These are phyloP conservation scores for Mycena epipterygia DNA, from an alignment of 768 basidiomycete genomes.

Conservation along the genomic window DNA sequence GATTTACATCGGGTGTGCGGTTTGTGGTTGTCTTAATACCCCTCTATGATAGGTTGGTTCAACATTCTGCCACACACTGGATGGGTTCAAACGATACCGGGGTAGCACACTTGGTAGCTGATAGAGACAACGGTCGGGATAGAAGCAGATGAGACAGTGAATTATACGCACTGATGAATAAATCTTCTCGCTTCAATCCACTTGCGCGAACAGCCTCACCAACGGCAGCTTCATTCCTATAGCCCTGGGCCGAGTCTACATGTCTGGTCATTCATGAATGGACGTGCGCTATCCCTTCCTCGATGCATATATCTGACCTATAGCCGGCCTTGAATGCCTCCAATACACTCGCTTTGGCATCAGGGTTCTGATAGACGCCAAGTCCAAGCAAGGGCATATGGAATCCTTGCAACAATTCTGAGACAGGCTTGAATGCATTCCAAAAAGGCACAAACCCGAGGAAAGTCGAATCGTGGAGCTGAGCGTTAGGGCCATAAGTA, in stretches of 20 bases:
- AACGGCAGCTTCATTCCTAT: conserved; percentile 75
- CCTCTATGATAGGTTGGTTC: too few species aligned
- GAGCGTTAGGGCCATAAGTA: not conserved
- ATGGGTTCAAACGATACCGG: too few species aligned
- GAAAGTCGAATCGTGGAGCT: not conserved
- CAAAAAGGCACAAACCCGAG: not conserved
- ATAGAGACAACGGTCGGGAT: conserved; percentile 7
- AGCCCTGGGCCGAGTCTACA: conserved; percentile 80
- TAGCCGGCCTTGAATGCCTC: conserved; percentile 73
- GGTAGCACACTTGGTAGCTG: conserved; percentile 79
- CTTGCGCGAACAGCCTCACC: conserved; percentile 71
- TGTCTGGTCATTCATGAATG: conserved; percentile 58
- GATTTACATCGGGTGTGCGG: too few species aligned
- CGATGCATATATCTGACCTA: conserved; percentile 51
- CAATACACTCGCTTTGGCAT: conserved; percentile 60
- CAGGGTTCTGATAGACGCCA: conserved; percentile 71
- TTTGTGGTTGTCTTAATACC: too few species aligned
- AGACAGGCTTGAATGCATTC: not conserved
- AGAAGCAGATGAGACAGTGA: conserved; percentile 11
- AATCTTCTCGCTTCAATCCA: conserved; percentile 66
- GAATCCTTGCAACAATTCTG: conserved; percentile 47
- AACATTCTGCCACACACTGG: too few species aligned
- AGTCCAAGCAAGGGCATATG: conserved; percentile 71
- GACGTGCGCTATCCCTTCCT: conserved; percentile 15
- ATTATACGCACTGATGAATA: conserved; percentile 74